phyloP scores from a whole-genome alignment of 495 filamentous ascomycete genomes.

The Lophiostoma macrostomum region DNA sequence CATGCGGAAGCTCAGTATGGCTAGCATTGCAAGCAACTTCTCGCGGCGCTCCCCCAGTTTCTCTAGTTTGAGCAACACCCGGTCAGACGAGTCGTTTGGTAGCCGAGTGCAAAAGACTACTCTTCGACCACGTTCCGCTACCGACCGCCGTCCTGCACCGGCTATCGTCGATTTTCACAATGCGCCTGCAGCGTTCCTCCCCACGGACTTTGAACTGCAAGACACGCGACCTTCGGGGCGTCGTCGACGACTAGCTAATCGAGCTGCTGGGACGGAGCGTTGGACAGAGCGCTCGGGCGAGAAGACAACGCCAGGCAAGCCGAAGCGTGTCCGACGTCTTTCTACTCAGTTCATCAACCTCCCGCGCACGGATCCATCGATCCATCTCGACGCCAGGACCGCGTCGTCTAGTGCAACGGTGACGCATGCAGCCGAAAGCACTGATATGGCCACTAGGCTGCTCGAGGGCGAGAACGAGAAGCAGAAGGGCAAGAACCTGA shows the following conservation, averaged over 20 bases:
- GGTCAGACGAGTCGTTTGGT: slow-evolving; percentile 34
- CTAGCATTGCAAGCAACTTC: slow-evolving; percentile 63
- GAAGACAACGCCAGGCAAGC: slow-evolving; percentile 19
- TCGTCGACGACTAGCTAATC: slow-evolving; percentile 27
- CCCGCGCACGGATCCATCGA: slow-evolving; percentile 8
- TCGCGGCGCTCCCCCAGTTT: slow-evolving; percentile 58
- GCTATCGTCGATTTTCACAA: slow-evolving; percentile 39
- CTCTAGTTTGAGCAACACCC: slow-evolving; percentile 40
- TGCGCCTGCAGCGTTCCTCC: slow-evolving; percentile 40
- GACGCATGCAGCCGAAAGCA: neutral
- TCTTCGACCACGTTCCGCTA: slow-evolving; percentile 18
- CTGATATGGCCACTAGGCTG: neutral
- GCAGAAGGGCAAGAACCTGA: neutral
- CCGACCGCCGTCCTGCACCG: slow-evolving; percentile 23
- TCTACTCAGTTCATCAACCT: slow-evolving; percentile 23
- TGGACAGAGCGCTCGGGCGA: slow-evolving; percentile 19
- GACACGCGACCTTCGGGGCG: slow-evolving; percentile 18
- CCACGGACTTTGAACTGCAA: slow-evolving; percentile 41
- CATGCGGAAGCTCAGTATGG: slow-evolving; percentile 79
- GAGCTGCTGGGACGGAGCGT: slow-evolving; percentile 20
- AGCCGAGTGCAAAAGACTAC: slow-evolving; percentile 16
- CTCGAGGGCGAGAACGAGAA: slow-evolving; percentile 7
- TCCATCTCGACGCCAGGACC: neutral
- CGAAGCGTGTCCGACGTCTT: slow-evolving; percentile 26
- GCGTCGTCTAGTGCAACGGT: slow-evolving; percentile 14